Evolutionary conservation across 2,329 filamentous ascomycete genomes (phyloP).

Genomic region (Zymoseptoria pseudotritici): DNA sequence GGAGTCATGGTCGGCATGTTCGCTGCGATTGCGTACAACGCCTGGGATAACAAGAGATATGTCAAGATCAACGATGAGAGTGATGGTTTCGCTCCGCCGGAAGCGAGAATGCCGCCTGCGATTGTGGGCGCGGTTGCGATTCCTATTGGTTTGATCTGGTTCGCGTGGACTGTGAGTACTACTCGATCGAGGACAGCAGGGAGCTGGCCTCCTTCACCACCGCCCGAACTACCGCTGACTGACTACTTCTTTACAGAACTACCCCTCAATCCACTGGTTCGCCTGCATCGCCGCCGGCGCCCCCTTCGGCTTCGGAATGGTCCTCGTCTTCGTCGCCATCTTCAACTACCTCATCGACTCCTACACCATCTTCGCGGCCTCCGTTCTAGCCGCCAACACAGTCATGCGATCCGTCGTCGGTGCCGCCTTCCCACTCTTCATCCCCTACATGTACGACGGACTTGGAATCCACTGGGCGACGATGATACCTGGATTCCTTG

Average conservation of each 20-base stretch:
- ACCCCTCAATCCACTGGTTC: slow-evolving; percentile 49
- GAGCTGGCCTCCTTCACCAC: too few species aligned
- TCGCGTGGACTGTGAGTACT: slow-evolving; percentile 51
- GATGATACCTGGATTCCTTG: slow-evolving; percentile 65
- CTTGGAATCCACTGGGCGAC: slow-evolving; percentile 62
- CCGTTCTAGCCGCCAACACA: slow-evolving; percentile 68
- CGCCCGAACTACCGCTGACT: too few species aligned
- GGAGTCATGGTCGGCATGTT: slow-evolving; percentile 63
- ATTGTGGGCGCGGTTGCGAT: slow-evolving; percentile 56
- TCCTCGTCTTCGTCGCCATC: slow-evolving; percentile 59
- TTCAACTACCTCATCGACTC: slow-evolving; percentile 61
- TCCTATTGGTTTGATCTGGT: slow-evolving; percentile 60
- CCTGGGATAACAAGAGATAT: slow-evolving; percentile 49
- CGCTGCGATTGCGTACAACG: slow-evolving; percentile 48
- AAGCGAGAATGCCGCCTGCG: slow-evolving; percentile 56
- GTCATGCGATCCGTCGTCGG: slow-evolving; percentile 72
- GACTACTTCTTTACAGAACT: slow-evolving; percentile 29
- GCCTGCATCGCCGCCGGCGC: slow-evolving; percentile 44
- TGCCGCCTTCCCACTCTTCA: slow-evolving; percentile 73
- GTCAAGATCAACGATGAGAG: slow-evolving; percentile 37
- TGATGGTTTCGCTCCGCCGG: slow-evolving; percentile 54
- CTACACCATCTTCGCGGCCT: slow-evolving; percentile 59
- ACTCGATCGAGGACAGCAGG: too few species aligned
- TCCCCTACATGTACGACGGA: slow-evolving; percentile 51
- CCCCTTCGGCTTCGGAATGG: slow-evolving; percentile 53